Percentiles rank a stretch among this genome's conserved stretches.
Evolutionary conservation across 1,284 basidiomycete species (phyloP).

Genomic region (Rhizopogon parksii): DNA sequence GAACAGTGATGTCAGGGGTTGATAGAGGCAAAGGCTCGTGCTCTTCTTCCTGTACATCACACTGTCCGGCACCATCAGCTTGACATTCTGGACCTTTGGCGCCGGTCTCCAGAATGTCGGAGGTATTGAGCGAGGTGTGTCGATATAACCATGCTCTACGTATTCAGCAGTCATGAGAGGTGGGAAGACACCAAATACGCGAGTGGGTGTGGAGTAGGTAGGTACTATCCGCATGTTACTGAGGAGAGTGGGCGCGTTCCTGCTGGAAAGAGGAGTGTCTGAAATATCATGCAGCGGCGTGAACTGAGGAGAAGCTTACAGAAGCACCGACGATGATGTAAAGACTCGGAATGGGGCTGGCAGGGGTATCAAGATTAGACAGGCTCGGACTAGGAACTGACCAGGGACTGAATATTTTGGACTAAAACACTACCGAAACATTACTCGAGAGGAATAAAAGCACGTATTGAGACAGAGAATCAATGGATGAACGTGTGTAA

Average conservation of each 20-base stretch:
- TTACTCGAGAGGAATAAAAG: too few species aligned
- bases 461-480: too few species aligned
- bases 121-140: not conserved
- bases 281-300: not conserved
- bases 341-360: not conserved
- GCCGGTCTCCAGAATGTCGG: not conserved
- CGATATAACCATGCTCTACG: not conserved
- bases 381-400: too few species aligned
- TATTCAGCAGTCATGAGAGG: not conserved
- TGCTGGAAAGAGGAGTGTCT: not conserved
- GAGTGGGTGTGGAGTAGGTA: not conserved
- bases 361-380: too few species aligned
- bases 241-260: not conserved
- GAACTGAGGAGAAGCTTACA: not conserved
- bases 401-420: too few species aligned
- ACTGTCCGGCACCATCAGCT: not conserved
- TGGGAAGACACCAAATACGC: not conserved
- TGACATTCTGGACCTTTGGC: not conserved
- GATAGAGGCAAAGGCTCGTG: too few species aligned
- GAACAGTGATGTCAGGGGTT: too few species aligned
- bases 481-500: too few species aligned
- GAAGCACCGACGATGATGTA: not conserved
- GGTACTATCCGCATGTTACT: not conserved
- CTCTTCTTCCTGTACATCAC: not conserved
- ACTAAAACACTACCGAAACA: too few species aligned